These are phyloP conservation scores for Gymnopilus junonius DNA, from an alignment of 768 basidiomycete genomes.

Conservation along the genomic window DNA sequence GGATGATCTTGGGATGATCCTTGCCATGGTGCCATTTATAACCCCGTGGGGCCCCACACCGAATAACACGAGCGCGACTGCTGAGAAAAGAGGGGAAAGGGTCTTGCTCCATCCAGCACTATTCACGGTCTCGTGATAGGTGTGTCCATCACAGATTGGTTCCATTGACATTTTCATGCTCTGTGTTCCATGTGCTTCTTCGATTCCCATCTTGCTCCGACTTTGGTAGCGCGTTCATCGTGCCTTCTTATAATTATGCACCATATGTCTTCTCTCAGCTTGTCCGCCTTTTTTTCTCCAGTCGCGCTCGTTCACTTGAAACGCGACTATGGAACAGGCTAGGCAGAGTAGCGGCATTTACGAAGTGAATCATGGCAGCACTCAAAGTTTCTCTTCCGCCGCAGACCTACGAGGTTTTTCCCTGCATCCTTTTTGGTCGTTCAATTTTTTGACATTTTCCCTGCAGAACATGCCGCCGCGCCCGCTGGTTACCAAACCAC, in stretches of 20 bases:
- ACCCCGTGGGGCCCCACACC: slow-evolving; percentile 25
- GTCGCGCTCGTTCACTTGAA: slow-evolving; percentile 6
- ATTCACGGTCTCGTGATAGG: slow-evolving; percentile 21
- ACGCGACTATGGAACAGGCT: slow-evolving; percentile 40
- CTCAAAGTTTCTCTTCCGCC: slow-evolving; percentile 33
- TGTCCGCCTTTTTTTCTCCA: slow-evolving; percentile 15
- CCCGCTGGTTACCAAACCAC: slow-evolving; percentile 34
- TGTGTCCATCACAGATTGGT: slow-evolving; percentile 5
- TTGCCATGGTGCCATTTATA: neutral
- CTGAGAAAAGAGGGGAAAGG: slow-evolving; percentile 2
- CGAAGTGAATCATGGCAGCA: slow-evolving; percentile 31
- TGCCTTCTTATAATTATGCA: slow-evolving; percentile 18
- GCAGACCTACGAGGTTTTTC: slow-evolving; percentile 39
- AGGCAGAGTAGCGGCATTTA: slow-evolving; percentile 42
- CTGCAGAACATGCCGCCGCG: slow-evolving; percentile 36
- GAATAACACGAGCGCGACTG: slow-evolving; percentile 19
- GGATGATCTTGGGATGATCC: neutral
- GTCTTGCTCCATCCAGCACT: slow-evolving; percentile 4
- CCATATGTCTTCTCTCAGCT: slow-evolving; percentile 2
- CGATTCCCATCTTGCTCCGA: slow-evolving; percentile 27
- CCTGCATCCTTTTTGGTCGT: neutral
- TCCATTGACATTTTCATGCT: slow-evolving; percentile 16
- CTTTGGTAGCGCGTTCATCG: neutral
- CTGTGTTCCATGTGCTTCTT: slow-evolving; percentile 13
- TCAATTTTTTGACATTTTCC: neutral